Evolutionary conservation across 768 basidiomycete genomes (phyloP).

Genomic region (Antrodiella citrinella): DNA sequence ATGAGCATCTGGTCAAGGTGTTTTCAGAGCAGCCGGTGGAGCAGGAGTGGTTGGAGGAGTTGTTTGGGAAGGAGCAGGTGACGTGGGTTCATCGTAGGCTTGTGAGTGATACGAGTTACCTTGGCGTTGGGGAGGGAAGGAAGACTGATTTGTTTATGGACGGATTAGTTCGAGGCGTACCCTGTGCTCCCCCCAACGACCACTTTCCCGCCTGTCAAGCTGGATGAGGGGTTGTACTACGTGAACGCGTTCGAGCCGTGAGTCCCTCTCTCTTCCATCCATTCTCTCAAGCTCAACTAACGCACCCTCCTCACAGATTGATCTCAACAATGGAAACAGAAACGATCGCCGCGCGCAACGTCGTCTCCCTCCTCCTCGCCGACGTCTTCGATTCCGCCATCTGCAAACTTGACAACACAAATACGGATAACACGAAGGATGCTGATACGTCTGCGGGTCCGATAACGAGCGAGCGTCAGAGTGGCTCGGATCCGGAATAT

Average conservation of each 20-base stretch:
- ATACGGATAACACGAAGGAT: background rate
- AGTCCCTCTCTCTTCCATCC: slow-evolving; percentile 22
- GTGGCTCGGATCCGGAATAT: background rate
- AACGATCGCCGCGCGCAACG: slow-evolving; percentile 74
- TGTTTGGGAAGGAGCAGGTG: slow-evolving; percentile 55
- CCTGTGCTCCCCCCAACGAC: slow-evolving; percentile 61
- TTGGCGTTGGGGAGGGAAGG: slow-evolving; percentile 6
- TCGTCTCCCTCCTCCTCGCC: slow-evolving; percentile 69
- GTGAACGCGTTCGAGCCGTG: slow-evolving; percentile 89
- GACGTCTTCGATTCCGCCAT: slow-evolving; percentile 68
- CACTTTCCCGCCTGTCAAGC: slow-evolving; percentile 68
- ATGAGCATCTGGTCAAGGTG: slow-evolving; percentile 60
- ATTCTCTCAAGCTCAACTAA: slow-evolving; percentile 3
- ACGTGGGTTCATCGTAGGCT: slow-evolving; percentile 82
- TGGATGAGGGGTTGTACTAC: slow-evolving; percentile 78
- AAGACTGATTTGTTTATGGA: slow-evolving; percentile 5
- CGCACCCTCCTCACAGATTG: slow-evolving; percentile 38
- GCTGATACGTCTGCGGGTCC: no score
- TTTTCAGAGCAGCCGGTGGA: slow-evolving; percentile 62
- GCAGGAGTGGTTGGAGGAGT: slow-evolving; percentile 59
- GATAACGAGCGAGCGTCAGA: no score
- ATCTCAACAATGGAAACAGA: slow-evolving; percentile 95
- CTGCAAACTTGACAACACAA: slow-evolving; percentile 32
- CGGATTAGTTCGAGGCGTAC: slow-evolving; percentile 74
- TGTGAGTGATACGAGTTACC: slow-evolving; percentile 32